phyloP scores from a whole-genome alignment of 768 basidiomycete species.

The Austroboletus eburneus region DNA sequence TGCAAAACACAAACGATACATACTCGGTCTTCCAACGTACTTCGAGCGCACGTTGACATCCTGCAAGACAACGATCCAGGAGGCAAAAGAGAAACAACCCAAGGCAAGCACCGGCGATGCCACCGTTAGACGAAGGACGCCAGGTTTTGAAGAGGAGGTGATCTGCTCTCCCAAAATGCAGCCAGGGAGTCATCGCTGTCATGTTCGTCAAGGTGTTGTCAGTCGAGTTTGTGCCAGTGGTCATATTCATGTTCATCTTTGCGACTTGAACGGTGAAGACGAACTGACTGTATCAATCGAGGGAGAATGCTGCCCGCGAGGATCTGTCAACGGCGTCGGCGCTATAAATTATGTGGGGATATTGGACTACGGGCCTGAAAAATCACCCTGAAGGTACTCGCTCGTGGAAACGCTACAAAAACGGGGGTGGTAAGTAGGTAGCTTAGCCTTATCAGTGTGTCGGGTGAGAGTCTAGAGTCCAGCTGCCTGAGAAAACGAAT shows the following conservation, averaged over 20 bases:
- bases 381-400: too few species aligned
- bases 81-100: slow-evolving; percentile 64
- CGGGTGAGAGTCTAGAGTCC: too few species aligned
- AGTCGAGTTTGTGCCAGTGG: too few species aligned
- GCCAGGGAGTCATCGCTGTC: slow-evolving; percentile 44
- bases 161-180: slow-evolving; percentile 68
- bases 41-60: slow-evolving; percentile 49
- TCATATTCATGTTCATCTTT: slow-evolving; percentile 5
- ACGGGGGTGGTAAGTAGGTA: too few species aligned
- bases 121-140: slow-evolving; percentile 63
- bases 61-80: slow-evolving; percentile 66
- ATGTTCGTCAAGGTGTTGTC: slow-evolving; percentile 36
- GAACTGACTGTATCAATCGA: too few species aligned
- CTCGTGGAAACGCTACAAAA: too few species aligned
- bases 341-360: too few species aligned
- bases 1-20: slow-evolving; percentile 4
- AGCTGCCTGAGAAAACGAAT: too few species aligned
- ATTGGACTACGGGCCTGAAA: too few species aligned
- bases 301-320: too few species aligned
- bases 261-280: background rate
- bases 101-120: slow-evolving; percentile 74
- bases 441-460: too few species aligned
- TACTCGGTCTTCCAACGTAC: slow-evolving; percentile 59
- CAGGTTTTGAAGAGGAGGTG: slow-evolving; percentile 63
- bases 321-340: too few species aligned